Percentiles rank a stretch among this genome's conserved stretches.
Evolutionary conservation across 345 rosid species (phyloP).

Genomic region (Carallia brachiata): DNA sequence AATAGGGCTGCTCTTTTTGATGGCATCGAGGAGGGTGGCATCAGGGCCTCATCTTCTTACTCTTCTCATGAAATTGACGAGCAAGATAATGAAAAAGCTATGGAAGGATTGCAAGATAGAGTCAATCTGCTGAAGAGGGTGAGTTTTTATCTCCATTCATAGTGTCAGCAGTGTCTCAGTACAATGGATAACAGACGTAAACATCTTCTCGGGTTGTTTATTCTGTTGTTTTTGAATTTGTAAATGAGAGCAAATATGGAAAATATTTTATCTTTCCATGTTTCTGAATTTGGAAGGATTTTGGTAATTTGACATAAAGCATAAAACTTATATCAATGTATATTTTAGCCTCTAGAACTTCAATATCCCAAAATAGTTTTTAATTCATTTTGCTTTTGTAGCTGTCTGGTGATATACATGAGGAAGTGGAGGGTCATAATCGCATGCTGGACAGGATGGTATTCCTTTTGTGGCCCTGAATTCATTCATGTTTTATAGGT

Average conservation of each 20-base stretch:
- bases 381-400: constrained; percentile 26
- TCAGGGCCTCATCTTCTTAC: constrained; percentile 80
- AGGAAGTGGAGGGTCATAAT: constrained; percentile 86
- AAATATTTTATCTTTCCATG: background rate
- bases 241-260: background rate
- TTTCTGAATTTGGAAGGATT: background rate
- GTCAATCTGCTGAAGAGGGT: constrained; percentile 84
- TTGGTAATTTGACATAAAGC: background rate
- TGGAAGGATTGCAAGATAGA: constrained; percentile 94
- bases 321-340: background rate
- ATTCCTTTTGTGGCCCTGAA: constrained; percentile 11
- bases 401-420: constrained; percentile 92
- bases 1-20: constrained; percentile 75
- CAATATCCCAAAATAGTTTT: background rate
- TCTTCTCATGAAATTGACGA: constrained; percentile 84
- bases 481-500: background rate
- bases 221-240: no score
- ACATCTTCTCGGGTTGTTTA: no score
- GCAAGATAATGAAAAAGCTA: constrained; percentile 87
- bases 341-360: background rate
- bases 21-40: constrained; percentile 96
- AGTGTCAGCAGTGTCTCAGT: background rate
- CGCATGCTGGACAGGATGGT: constrained; percentile 89
- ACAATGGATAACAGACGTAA: background rate
- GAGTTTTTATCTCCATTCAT: constrained; percentile 25